Base-by-base conservation (phyloP, 2,329 filamentous ascomycete species). In the Aspergillus fructus region DNA sequence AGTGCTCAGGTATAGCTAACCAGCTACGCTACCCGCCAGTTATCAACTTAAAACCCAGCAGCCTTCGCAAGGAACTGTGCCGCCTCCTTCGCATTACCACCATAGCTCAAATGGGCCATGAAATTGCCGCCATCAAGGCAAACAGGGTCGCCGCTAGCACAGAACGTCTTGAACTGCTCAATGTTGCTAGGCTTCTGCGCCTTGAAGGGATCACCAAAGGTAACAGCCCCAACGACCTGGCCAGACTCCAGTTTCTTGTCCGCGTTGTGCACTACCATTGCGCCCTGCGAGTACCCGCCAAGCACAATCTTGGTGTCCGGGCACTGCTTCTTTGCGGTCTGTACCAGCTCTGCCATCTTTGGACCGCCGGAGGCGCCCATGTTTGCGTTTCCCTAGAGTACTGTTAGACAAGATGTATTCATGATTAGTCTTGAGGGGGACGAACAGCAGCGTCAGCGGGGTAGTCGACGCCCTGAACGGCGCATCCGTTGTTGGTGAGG, bases 91-190 rank as follows among this genome's bases (percentile, higher is more conserved):
- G 72, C 76, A 66, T 77, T 59, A 3, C 46, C 23, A 1, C 64
- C 71, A 59, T 81, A 81, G 3, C 67, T 68, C 34, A 76, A 53
- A 67, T 81, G 79, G 6, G 75, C 72, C 21, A 76, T 66, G 5
- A 77, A 66, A 52, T 78, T 70, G 21, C 76, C 64, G 0, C 78
- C 78, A 34, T 81, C 78, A 4, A 67, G 53, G 58, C 83, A 85
- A 5, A 85, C 81, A 9, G 78, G 70, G 61, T 85, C 83, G 0
- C 79, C 81, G 3, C 61, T 46, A 30, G 80, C 76, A 58, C 83
- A 85, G 39, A 79, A 77, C 19, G 81, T 78, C 63, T 80, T 74
- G 4, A 76, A 73, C 62, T 81, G 77, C 2, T 69, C 70, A 27
- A 80, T 71, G 60, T 77, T 73, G 33, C 71, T 68, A 9, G 74